phyloP scores from a whole-genome alignment of 257 asterid genomes.

The Solanum megistacrolobum region DNA sequence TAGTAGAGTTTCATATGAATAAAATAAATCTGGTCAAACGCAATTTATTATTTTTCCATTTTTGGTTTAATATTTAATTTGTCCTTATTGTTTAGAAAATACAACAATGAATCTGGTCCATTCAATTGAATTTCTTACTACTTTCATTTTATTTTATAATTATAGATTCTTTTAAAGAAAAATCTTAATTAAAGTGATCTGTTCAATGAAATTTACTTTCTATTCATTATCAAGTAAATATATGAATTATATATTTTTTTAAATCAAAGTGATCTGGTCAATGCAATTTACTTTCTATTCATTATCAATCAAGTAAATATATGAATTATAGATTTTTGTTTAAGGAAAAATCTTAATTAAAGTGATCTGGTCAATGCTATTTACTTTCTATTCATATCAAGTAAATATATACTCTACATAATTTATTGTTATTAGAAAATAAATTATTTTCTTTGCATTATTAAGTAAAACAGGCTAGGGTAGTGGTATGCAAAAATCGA shows the following conservation, averaged over 20 bases:
- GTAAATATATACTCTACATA: background rate
- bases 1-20: background rate
- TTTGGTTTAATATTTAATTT: no score
- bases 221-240: background rate
- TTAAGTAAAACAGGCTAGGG: background rate
- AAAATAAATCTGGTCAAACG: background rate
- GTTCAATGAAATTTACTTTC: background rate
- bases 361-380: background rate
- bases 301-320: background rate
- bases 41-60: background rate
- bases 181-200: background rate
- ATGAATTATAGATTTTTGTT: no score
- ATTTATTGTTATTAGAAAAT: background rate
- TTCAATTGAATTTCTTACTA: background rate
- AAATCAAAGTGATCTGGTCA: background rate
- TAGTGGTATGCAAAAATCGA: no score
- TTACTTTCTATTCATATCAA: background rate
- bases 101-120: background rate
- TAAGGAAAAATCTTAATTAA: no score
- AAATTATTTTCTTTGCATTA: background rate
- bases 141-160: background rate
- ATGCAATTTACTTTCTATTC: background rate
- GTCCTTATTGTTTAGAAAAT: background rate
- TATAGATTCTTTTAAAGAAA: background rate
- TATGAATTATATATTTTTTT: no score